A percentile compares a stretch with the other conserved stretches of the same genome.
Evolutionary conservation across 2,329 filamentous ascomycete genomes (phyloP).

Genomic region (Fusarium citri): DNA sequence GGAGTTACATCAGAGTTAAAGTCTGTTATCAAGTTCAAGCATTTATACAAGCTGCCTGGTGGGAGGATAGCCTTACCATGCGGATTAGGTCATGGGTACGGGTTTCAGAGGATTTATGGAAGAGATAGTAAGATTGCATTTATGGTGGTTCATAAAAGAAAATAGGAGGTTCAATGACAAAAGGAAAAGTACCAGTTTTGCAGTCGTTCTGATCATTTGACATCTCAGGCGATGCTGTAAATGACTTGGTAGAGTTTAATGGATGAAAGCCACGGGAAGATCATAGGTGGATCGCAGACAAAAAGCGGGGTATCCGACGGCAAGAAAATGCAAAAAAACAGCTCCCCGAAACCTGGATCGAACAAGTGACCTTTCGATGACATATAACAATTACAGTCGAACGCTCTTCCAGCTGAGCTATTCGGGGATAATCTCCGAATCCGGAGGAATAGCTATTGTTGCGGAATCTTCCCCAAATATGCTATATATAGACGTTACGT

Average conservation of each 20-base stretch:
- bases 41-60: neutral
- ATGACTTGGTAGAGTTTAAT: too few relatives aligned
- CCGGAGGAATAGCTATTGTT: conserved; percentile 25
- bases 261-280: neutral
- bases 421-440: conserved; percentile 23
- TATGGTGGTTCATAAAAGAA: neutral
- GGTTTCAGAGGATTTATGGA: too few relatives aligned
- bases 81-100: neutral
- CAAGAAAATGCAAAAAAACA: neutral
- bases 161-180: neutral
- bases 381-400: conserved; percentile 30
- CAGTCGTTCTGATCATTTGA: too few relatives aligned
- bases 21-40: too few relatives aligned
- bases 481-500: accelerated
- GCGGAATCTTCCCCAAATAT: accelerated
- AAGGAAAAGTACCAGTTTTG: neutral
- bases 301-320: neutral
- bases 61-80: neutral
- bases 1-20: neutral
- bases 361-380: conserved; percentile 33
- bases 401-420: conserved; percentile 33
- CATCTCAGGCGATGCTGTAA: too few relatives aligned
- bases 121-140: neutral
- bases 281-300: neutral
- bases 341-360: conserved; percentile 31